Conservation (phyloP, 2,329 filamentous ascomycete genomes). For the Xylaria sp. region DNA sequence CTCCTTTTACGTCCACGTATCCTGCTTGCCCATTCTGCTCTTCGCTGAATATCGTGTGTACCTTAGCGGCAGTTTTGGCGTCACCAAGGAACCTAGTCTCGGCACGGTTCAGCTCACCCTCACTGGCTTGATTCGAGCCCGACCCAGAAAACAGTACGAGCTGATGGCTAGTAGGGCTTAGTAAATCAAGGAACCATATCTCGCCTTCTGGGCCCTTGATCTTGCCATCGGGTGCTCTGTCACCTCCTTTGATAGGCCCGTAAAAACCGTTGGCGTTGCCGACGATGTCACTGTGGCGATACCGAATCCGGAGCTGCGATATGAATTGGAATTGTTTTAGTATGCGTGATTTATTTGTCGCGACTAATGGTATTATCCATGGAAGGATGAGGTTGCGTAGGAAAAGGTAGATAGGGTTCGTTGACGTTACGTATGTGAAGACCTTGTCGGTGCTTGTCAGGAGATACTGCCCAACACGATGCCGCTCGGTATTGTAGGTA, state of each 20-base stretch:
- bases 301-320: constrained; percentile 49
- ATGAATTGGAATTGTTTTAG: constrained; percentile 42
- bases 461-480: constrained; percentile 51
- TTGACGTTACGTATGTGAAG: constrained; percentile 46
- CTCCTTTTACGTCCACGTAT: constrained; percentile 33
- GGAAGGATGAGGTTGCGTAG: constrained; percentile 48
- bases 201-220: constrained; percentile 27
- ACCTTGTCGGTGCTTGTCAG: constrained; percentile 47
- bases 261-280: constrained; percentile 36
- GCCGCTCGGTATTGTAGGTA: constrained; percentile 54
- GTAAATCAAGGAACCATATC: constrained; percentile 33
- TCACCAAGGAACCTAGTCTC: constrained; percentile 25
- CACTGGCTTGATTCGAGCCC: constrained; percentile 14
- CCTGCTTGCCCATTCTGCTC: constrained; percentile 12
- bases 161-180: constrained; percentile 33
- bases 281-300: constrained; percentile 44
- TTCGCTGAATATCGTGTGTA: constrained; percentile 32
- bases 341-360: constrained; percentile 30
- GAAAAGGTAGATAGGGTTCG: constrained; percentile 42
- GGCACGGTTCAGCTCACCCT: constrained; percentile 29
- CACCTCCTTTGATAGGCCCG: constrained; percentile 51
- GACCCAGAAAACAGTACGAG: constrained; percentile 38
- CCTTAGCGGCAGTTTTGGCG: constrained; percentile 22
- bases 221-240: constrained; percentile 49
- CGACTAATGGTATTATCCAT: constrained; percentile 46